Percentiles rank a stretch among this genome's conserved stretches.
Conservation (phyloP, 208 protist species). For the Leishmania major region DNA sequence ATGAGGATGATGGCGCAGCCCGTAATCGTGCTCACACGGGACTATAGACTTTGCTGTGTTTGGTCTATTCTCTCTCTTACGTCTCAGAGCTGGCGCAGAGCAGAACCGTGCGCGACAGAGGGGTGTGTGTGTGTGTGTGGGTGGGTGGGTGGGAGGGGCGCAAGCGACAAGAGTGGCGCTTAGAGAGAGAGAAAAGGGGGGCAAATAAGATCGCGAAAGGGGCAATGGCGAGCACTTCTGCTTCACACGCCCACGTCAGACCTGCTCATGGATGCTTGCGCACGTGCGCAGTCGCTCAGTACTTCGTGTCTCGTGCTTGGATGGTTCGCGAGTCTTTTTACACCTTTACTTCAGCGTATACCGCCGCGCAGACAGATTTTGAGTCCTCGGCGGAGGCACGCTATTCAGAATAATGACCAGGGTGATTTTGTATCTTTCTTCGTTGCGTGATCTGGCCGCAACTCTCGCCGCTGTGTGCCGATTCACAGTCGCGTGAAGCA, state of each 20-base stretch:
- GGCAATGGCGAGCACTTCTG: neutral
- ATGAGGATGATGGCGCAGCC: neutral
- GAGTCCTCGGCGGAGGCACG: neutral
- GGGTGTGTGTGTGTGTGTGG: neutral
- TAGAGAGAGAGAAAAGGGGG: neutral
- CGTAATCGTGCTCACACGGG: neutral
- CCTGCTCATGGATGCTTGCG: neutral
- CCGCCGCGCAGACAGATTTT: neutral
- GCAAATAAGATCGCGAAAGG: neutral
- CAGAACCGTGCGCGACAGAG: neutral
- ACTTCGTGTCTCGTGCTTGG: neutral
- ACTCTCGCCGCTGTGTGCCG: neutral
- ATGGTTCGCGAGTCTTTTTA: neutral
- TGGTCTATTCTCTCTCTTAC: neutral
- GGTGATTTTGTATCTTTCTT: neutral
- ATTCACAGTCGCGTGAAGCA: neutral
- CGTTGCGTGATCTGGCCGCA: neutral
- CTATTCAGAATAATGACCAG: neutral
- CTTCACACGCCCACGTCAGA: neutral
- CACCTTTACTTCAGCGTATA: neutral
- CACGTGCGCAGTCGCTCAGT: neutral
- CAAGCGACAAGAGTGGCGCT: neutral
- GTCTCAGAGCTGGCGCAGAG: neutral
- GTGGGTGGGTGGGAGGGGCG: too few species aligned
- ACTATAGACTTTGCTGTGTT: neutral